Evolutionary conservation across 768 basidiomycete genomes (phyloP).

Genomic region (Sarcodon sp.): DNA sequence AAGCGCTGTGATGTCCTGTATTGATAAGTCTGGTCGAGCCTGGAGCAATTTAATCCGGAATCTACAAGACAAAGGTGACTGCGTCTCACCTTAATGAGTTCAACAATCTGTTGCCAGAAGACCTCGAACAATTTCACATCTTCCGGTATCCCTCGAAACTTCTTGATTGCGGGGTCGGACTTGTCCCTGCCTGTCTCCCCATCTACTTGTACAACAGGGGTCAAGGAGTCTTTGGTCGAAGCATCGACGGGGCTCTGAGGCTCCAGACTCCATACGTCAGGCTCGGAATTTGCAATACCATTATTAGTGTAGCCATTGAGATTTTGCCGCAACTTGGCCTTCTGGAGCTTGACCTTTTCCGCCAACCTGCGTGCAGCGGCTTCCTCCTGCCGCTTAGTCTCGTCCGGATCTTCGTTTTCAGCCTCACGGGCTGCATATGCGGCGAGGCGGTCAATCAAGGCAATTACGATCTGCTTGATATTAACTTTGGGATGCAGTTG

Average conservation of each 20-base stretch:
- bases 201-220: constrained; percentile 27
- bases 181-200: constrained; percentile 24
- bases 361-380: constrained; percentile 82
- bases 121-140: constrained; percentile 95
- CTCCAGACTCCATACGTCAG: constrained; percentile 13
- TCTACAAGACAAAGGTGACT: not conserved
- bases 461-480: constrained; percentile 97
- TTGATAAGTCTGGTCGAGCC: constrained; percentile 94
- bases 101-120: constrained; percentile 97
- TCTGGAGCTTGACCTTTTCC: constrained; percentile 71
- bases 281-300: constrained; percentile 8
- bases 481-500: constrained; percentile 97
- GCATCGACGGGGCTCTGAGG: constrained; percentile 15
- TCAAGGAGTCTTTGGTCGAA: constrained; percentile 6
- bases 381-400: constrained; percentile 87
- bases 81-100: constrained; percentile 79
- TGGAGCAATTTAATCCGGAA: constrained; percentile 16
- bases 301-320: constrained; percentile 6
- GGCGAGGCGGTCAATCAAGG: constrained; percentile 90
- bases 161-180: constrained; percentile 30
- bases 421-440: constrained; percentile 96
- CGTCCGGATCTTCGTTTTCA: constrained; percentile 91
- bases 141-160: constrained; percentile 93
- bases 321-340: constrained; percentile 46
- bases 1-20: constrained; percentile 95